phyloP scores from a whole-genome alignment of 2,329 filamentous ascomycete genomes.

The Endothia cerciana region DNA sequence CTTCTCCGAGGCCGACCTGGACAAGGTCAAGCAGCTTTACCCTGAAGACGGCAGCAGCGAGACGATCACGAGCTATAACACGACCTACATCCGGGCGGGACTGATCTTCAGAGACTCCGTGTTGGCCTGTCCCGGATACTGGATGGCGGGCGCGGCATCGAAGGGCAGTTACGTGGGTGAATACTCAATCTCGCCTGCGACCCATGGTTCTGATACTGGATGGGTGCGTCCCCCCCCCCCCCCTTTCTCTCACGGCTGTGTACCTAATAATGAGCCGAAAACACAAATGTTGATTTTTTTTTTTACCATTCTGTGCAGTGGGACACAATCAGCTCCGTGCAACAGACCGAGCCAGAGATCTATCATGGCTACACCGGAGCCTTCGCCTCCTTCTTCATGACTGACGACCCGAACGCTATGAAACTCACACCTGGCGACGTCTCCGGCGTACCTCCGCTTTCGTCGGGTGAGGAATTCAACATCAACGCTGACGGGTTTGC shows the following conservation, averaged over 20 bases:
- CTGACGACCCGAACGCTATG: constrained; percentile 59
- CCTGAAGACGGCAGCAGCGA: constrained; percentile 52
- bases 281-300: neutral
- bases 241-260: neutral
- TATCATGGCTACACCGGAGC: constrained; percentile 62
- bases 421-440: constrained; percentile 53
- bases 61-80: constrained; percentile 51
- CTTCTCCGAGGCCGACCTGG: constrained; percentile 45
- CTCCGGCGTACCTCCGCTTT: constrained; percentile 49
- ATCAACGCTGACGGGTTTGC: constrained; percentile 50
- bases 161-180: constrained; percentile 57
- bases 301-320: constrained; percentile 44
- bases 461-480: constrained; percentile 53
- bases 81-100: constrained; percentile 55
- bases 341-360: constrained; percentile 54
- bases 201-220: constrained; percentile 60
- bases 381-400: constrained; percentile 63
- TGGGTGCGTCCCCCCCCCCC: constrained; percentile 48
- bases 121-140: constrained; percentile 63
- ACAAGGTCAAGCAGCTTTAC: constrained; percentile 49
- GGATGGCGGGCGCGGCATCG: constrained; percentile 52
- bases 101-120: constrained; percentile 62
- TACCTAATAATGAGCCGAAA: neutral
- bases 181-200: constrained; percentile 62
- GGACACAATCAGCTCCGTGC: constrained; percentile 58